A percentile compares a stretch with the other conserved stretches of the same genome.
Conservation (phyloP, 305 asterid species). For the Ilex paraguariensis region DNA sequence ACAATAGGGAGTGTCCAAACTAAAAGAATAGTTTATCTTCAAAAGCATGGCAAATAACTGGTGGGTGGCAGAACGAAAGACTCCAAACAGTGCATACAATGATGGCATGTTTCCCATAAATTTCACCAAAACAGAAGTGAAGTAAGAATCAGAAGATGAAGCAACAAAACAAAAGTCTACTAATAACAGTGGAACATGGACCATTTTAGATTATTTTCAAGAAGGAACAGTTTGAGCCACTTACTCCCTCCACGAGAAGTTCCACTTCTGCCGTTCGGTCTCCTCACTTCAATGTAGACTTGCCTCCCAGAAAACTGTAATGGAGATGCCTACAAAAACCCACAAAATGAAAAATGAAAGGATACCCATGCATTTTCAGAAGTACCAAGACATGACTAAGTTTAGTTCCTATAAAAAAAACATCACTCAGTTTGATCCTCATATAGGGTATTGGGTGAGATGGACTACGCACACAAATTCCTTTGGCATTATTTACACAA, state of each 20-base stretch:
- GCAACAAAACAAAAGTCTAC: not conserved
- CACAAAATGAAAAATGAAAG: not conserved
- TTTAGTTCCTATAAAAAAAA: too few species aligned
- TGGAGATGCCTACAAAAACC: slow-evolving; percentile 62
- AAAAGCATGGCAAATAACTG: not conserved
- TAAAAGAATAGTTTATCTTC: not conserved
- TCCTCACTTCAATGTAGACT: slow-evolving; percentile 78
- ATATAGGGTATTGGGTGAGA: too few species aligned
- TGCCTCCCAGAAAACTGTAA: slow-evolving; percentile 64
- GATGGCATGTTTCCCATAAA: not conserved
- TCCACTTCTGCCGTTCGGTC: slow-evolving; percentile 32
- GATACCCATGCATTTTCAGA: too few species aligned
- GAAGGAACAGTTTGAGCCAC: not conserved
- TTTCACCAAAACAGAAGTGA: too few species aligned
- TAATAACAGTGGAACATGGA: too few species aligned
- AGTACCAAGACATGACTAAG: not conserved
- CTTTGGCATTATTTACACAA: too few species aligned
- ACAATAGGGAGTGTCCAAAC: not conserved
- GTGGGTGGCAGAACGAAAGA: not conserved
- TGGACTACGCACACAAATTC: too few species aligned
- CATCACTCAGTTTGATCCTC: too few species aligned
- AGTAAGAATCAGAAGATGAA: not conserved
- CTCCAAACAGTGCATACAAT: not conserved
- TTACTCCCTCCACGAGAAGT: slow-evolving; percentile 44
- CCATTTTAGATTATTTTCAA: not conserved